phyloP scores from a whole-genome alignment of 208 protist genomes.

The Acanthamoeba triangularis region DNA sequence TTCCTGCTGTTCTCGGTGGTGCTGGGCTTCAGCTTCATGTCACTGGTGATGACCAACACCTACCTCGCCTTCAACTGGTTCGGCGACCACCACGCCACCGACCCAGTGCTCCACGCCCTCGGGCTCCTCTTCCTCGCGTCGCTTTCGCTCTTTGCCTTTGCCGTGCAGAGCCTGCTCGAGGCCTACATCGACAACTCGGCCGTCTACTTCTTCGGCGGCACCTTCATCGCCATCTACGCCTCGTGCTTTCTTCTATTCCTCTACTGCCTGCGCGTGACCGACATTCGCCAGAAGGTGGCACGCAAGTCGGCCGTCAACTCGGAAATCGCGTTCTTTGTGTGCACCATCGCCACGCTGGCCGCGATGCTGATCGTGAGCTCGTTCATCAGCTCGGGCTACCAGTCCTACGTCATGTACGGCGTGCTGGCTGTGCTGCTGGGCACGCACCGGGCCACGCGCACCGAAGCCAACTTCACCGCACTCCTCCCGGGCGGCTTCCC shows the following conservation, averaged over 20 bases:
- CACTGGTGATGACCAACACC: neutral
- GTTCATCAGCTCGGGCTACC: neutral
- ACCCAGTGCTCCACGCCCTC: neutral
- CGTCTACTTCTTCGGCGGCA: slow-evolving; percentile 3
- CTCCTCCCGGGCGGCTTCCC: neutral
- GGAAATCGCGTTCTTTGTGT: neutral
- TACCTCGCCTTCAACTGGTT: neutral
- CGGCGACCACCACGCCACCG: neutral
- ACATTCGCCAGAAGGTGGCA: neutral
- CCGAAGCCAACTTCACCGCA: neutral
- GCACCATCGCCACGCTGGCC: neutral
- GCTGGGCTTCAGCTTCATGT: neutral
- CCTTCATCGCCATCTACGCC: neutral
- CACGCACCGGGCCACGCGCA: neutral
- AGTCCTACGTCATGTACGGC: neutral
- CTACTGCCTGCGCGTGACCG: slow-evolving; percentile 21
- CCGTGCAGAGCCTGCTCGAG: neutral
- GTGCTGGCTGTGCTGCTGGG: neutral
- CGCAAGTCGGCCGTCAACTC: neutral
- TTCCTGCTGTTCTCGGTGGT: neutral
- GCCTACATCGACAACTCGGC: neutral
- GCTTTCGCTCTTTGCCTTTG: slow-evolving; percentile 11
- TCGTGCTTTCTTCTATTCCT: neutral
- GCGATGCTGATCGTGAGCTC: neutral
- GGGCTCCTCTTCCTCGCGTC: neutral